Percentiles rank a stretch among this genome's conserved stretches.
Evolutionary conservation across 2,329 filamentous ascomycete species (phyloP).

Genomic region (Hymenoscyphus fructigenus): DNA sequence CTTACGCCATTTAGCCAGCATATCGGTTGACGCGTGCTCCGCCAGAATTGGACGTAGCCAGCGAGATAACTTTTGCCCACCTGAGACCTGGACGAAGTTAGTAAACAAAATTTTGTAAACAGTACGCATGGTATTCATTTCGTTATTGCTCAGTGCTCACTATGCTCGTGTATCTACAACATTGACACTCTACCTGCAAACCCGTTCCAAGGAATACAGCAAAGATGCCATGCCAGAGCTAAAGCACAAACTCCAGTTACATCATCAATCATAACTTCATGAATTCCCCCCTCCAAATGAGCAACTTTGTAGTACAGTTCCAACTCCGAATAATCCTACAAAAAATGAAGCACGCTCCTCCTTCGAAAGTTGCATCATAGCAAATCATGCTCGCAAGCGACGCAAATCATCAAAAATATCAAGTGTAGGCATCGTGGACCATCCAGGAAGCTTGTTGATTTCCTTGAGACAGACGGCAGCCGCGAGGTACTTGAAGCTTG

Average conservation of each 20-base stretch:
- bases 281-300: neutral
- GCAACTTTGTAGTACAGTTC: neutral
- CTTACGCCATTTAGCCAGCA: too few species aligned
- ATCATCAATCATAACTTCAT: neutral
- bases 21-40: too few species aligned
- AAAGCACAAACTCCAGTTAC: neutral
- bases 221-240: neutral
- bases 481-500: slow-evolving; percentile 54
- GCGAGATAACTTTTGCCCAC: too few species aligned
- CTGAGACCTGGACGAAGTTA: too few species aligned
- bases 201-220: neutral
- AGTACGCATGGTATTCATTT: neutral
- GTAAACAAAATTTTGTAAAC: too few species aligned
- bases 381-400: neutral
- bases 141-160: neutral
- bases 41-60: too few species aligned
- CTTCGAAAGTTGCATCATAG: neutral
- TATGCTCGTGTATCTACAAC: neutral
- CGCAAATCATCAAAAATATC: slow-evolving; percentile 8
- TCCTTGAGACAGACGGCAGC: slow-evolving; percentile 51
- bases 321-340: neutral
- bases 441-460: slow-evolving; percentile 37
- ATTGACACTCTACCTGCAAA: neutral
- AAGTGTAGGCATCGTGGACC: neutral
- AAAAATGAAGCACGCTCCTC: neutral